Base-by-base conservation (phyloP, 305 asterid genomes). In the Ilex paraguariensis region DNA sequence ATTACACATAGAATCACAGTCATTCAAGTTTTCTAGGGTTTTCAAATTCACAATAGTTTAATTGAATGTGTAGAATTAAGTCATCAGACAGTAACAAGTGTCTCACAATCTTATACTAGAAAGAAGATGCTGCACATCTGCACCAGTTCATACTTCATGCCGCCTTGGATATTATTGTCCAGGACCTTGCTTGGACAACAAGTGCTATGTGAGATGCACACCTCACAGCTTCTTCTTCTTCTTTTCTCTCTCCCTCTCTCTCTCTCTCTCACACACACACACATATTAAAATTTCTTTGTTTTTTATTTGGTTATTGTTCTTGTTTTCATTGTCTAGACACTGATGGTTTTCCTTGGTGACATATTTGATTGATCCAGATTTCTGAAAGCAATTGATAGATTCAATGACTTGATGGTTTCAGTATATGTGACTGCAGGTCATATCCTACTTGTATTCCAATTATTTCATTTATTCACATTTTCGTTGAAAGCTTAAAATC, bases 141-240 rank as follows among this genome's bases (percentile, higher is more conserved):
- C 97, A 88, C 79, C 98, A 91, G 77, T 91, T 91, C 76, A 91
- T 91, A 57, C 73, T 91, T 59, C 97, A 91, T 72, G 95, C 97
- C 11, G 91, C 98, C 28, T 81, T 91, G 65, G 97, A 88, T 72
- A 84, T 17, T 0, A 17, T 88, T 68, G 93, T 88, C 66, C 97
- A 92, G 81, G 97, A 92, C 71, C 79, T 70, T 66, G 97, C 97
- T 17, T 92, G 98, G 97, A 85, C 93, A 70, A 89, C 98, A 54
- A 89, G 88, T 81, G 96, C 98, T 42, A 92, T 92, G 96, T 92
- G 67, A 87, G 94, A 65, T 17, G 21, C 21, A 17, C 21, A 17
- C 21, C 21, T 17, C 21, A 17, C 21, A 17, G 21, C 21, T 17
- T 17, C 1, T 17, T 17, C 21, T 17, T n/a, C n/a, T n/a, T n/a